Evolutionary conservation across 2,329 filamentous ascomycete genomes (phyloP).

Genomic region (Thermothelomyces thermophilus): DNA sequence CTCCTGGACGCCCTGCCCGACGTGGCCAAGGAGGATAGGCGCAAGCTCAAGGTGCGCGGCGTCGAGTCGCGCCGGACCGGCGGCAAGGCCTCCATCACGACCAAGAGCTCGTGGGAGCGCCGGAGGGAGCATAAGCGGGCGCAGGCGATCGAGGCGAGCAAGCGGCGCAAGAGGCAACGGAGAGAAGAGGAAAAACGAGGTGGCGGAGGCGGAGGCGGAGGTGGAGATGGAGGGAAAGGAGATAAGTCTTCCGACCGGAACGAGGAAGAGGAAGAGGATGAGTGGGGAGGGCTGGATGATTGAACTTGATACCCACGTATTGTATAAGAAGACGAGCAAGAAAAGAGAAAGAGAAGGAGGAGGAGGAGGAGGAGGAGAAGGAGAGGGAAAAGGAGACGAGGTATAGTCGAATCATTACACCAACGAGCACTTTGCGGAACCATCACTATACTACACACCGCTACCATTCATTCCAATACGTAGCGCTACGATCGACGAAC

Average conservation of each 20-base stretch:
- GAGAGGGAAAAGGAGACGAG: no score
- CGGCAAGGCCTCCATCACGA: slow-evolving; percentile 65
- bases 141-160: slow-evolving; percentile 57
- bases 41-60: slow-evolving; percentile 73
- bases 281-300: slow-evolving; percentile 29
- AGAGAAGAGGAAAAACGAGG: slow-evolving; percentile 16
- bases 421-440: no score
- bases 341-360: no score
- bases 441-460: not conserved
- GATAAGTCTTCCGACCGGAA: no score
- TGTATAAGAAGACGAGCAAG: no score
- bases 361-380: no score
- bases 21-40: slow-evolving; percentile 75
- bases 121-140: slow-evolving; percentile 59
- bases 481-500: no score
- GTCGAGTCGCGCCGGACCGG: slow-evolving; percentile 60
- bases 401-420: no score
- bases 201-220: slow-evolving; percentile 7
- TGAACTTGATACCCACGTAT: slow-evolving; percentile 13
- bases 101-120: slow-evolving; percentile 70
- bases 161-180: slow-evolving; percentile 42
- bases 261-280: slow-evolving; percentile 10
- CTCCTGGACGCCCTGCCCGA: slow-evolving; percentile 79
- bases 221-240: no score
- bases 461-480: no score